Percentiles rank a stretch among this genome's conserved stretches.
These are phyloP conservation scores for Handroanthus guayacan DNA, from an alignment of 257 asterid species.

Conservation along the genomic window DNA sequence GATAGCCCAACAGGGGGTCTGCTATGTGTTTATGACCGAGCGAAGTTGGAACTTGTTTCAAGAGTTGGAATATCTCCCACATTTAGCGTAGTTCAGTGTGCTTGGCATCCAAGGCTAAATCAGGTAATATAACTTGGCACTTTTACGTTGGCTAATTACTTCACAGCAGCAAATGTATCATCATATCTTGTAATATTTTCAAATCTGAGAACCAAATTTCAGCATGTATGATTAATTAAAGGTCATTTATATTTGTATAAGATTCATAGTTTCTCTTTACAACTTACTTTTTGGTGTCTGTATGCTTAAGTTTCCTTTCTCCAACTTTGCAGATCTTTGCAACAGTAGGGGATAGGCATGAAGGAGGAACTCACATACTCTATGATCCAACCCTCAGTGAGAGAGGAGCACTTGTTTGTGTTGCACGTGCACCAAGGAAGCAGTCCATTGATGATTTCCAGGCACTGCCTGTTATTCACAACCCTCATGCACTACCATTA, in stretches of 20 bases:
- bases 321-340: constrained; percentile 66
- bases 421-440: constrained; percentile 98
- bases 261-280: not conserved
- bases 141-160: constrained; percentile 9
- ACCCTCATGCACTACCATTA: constrained; percentile 94
- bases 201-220: constrained; percentile 13
- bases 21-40: constrained; percentile 81
- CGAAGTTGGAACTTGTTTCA: constrained; percentile 77
- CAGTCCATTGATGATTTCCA: constrained; percentile 86
- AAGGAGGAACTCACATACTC: constrained; percentile 91
- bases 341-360: constrained; percentile 82
- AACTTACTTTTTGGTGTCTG: not conserved
- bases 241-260: not conserved
- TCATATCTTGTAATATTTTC: constrained; percentile 3
- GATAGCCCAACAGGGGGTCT: constrained; percentile 83
- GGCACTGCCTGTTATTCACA: constrained; percentile 92
- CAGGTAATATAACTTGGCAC: constrained; percentile 59
- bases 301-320: constrained; percentile 9
- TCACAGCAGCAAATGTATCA: not conserved
- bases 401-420: constrained; percentile 97
- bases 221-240: constrained; percentile 9
- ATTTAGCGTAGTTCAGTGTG: constrained; percentile 90
- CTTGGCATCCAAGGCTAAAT: constrained; percentile 94
- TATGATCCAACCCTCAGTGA: constrained; percentile 90
- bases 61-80: constrained; percentile 88